These are phyloP conservation scores for Pythium aquatile DNA, from an alignment of 352 stramenopile species.

Conservation along the genomic window DNA sequence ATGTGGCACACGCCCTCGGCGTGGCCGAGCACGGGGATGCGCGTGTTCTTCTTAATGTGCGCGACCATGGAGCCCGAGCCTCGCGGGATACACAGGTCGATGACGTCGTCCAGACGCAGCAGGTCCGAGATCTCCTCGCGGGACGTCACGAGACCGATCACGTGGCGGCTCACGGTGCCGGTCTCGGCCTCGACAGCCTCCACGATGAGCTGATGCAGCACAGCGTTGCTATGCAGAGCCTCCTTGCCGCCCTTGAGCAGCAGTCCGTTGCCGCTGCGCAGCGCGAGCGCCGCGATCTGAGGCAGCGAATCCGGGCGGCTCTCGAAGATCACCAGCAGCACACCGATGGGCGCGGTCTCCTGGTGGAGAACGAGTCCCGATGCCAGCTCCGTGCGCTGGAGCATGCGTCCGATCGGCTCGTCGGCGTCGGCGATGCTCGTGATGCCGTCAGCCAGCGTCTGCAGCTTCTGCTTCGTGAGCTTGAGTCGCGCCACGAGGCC, in stretches of 20 bases:
- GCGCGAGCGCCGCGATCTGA: constrained; percentile 95
- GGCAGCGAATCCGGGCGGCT: constrained; percentile 94
- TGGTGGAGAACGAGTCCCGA: constrained; percentile 92
- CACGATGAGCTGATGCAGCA: constrained; percentile 93
- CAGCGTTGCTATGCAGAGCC: constrained; percentile 86
- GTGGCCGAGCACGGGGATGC: constrained; percentile 97
- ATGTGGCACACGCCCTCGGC: constrained; percentile 98
- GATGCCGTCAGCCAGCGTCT: constrained; percentile 94
- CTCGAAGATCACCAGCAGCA: constrained; percentile 99
- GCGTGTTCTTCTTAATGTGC: constrained; percentile 96
- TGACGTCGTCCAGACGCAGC: constrained; percentile 94
- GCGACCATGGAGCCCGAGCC: constrained; percentile 95
- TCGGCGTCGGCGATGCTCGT: constrained; percentile 87
- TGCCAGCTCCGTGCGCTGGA: constrained; percentile 87
- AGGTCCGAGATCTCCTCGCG: constrained; percentile 93
- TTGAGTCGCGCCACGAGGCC: constrained; percentile 72
- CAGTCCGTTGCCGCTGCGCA: constrained; percentile 96
- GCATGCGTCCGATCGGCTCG: constrained; percentile 70
- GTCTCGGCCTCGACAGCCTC: constrained; percentile 90
- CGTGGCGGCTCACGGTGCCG: constrained; percentile 89
- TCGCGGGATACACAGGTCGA: constrained; percentile 98
- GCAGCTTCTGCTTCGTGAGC: constrained; percentile 93
- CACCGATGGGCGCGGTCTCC: constrained; percentile 95
- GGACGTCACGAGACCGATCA: constrained; percentile 95
- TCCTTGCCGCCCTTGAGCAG: constrained; percentile 98